Conservation (phyloP, 75 land plant species). For the Adiantum capillusveneris region DNA sequence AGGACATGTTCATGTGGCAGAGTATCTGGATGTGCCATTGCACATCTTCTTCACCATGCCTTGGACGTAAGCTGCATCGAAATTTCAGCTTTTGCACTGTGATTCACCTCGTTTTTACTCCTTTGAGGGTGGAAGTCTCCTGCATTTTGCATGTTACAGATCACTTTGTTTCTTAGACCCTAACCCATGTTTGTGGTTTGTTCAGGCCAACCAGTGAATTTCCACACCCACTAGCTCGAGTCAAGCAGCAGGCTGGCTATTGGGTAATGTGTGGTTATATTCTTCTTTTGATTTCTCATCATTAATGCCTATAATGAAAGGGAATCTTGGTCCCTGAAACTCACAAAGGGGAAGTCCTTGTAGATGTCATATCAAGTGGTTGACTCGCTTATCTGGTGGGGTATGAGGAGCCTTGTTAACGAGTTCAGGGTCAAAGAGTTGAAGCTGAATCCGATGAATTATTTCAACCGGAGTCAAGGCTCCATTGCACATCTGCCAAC, state of each 20-base stretch:
- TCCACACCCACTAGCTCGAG: slow-evolving; percentile 94
- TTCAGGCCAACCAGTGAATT: slow-evolving; percentile 95
- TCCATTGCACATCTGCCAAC: slow-evolving; percentile 92
- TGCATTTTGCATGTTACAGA: no score
- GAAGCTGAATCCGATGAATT: slow-evolving; percentile 88
- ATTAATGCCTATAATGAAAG: no score
- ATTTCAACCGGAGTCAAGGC: slow-evolving; percentile 86
- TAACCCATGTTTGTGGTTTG: no score
- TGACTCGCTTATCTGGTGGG: slow-evolving; percentile 94
- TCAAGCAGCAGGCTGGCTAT: slow-evolving; percentile 75
- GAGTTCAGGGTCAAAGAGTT: slow-evolving; percentile 83
- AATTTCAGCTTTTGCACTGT: no score
- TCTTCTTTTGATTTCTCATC: no score
- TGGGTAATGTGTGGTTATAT: slow-evolving; percentile 49
- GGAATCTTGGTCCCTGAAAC: no score
- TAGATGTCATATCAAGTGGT: slow-evolving; percentile 94
- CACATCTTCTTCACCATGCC: slow-evolving; percentile 99
- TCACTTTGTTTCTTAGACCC: no score
- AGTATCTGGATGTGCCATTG: slow-evolving; percentile 80
- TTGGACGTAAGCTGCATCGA: slow-evolving; percentile 86
- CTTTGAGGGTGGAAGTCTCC: no score
- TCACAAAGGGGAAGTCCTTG: no score
- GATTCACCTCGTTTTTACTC: no score
- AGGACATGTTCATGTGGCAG: slow-evolving; percentile 99
- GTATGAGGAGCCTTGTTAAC: slow-evolving; percentile 82